Evolutionary conservation across 176 grass and related monocot species (phyloP), one percentile per base, ranked within the genome.

Genomic region (Secale cereale): DNA sequence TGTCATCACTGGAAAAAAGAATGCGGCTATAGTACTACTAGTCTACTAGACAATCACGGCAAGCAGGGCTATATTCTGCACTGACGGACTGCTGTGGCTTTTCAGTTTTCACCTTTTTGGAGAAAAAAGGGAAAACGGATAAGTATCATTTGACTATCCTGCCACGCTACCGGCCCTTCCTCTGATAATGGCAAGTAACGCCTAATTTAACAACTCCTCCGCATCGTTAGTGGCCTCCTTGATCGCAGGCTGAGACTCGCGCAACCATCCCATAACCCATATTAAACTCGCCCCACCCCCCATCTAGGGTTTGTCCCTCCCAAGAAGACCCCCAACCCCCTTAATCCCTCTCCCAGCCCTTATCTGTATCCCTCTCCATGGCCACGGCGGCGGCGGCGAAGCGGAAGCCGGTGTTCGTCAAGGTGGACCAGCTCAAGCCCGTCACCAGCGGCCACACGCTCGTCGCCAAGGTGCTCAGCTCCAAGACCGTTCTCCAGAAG

Each of bases 351-450:
- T 60, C 68, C 15, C 59, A 81, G 26, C 59, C 19, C 63, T 57
- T 62, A 48, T 50, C 77, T 45, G 30, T 7, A 74, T 74, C 28
- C 41, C n/a, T 74, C 60, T 23, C 82, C 50, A 89, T 89, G 88
- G 88, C 85, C 12, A 73, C 85, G 17, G 63, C 83, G 15, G 80
- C 70, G 13, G 67, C 86, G 45, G 81, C 85, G 52, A 97, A 93
- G 87, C 76, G 91, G 78, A 97, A 94, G 78, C 91, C 91, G 54
- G 91, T 94, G 22, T 94, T 94, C 76, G 54, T 84, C 15, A 97
- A 97, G 76, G 94, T 97, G 64, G 94, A 97, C 63, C 79, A 85
- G 82, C 91, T 97, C 29, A 97, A 86, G 78, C 94, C 94, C 9
- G 94, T 87, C 23, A 88, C 91, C 25, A 60, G 33, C 12, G 94